These are phyloP conservation scores for Penicillium nordicum DNA, from an alignment of 2,329 filamentous ascomycete species.

Conservation along the genomic window DNA sequence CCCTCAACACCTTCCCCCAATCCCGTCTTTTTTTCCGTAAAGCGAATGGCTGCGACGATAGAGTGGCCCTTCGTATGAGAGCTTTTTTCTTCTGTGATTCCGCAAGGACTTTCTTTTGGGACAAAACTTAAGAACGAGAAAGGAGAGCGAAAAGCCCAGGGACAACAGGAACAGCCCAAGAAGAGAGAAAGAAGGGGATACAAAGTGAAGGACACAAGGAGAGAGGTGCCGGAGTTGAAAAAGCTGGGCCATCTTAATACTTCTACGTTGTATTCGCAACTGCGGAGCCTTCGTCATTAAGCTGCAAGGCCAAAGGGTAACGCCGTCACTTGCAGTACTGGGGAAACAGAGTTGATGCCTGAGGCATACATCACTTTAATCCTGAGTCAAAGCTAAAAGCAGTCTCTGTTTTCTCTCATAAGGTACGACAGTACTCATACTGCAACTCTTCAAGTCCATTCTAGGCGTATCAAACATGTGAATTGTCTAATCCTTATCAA, in stretches of 20 bases:
- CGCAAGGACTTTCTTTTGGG: constrained; percentile 20
- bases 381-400: background rate
- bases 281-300: constrained; percentile 16
- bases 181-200: constrained; percentile 16
- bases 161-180: constrained; percentile 6
- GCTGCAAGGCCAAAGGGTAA: constrained; percentile 15
- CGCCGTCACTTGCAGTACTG: constrained; percentile 16
- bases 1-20: constrained; percentile 18
- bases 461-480: constrained; percentile 9
- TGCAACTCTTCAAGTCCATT: background rate
- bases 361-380: constrained; percentile 13
- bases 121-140: constrained; percentile 14
- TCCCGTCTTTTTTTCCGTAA: constrained; percentile 33
- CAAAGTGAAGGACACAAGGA: constrained; percentile 13
- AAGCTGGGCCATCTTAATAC: constrained; percentile 8
- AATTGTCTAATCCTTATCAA: constrained; percentile 15
- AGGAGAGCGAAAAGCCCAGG: constrained; percentile 13
- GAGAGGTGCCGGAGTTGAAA: constrained; percentile 3
- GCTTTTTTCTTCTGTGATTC: constrained; percentile 25
- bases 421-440: constrained; percentile 13
- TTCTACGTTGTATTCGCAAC: constrained; percentile 14
- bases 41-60: constrained; percentile 36
- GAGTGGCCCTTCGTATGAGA: constrained; percentile 38
- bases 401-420: constrained; percentile 3
- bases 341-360: constrained; percentile 16